Evolutionary conservation across 179 eudicot species (phyloP), one percentile per base, ranked within the genome.

Genomic region (Beta lomatogona): DNA sequence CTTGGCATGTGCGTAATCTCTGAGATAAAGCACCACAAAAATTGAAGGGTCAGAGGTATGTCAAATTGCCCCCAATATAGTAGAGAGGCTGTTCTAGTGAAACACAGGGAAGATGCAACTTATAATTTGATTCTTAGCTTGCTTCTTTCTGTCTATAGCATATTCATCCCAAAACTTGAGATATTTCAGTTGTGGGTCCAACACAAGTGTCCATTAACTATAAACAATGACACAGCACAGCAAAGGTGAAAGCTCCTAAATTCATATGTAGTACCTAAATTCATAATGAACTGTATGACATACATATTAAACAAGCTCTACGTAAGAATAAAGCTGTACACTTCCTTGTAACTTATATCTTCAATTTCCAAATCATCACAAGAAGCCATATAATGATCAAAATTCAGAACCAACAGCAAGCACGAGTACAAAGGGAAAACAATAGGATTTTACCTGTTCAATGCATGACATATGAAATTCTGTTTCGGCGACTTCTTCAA

Each of bases 1-100:
- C 91, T 78, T 88, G 91, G 88, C 97, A 93, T 14, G 94, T 88
- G 71, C 89, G 81, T 73, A 96, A 73, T 86, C 99, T 93, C 99
- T 96, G 83, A 83, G 73, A 83, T 44, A 79, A 77, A 71, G 53
- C 64, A 78, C 41, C 58, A 46, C 48, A 10, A 61, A 70, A 69
- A 68, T 15, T 61, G 36, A 78, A 48, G 11, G 59, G 65, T 59
- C 44, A 78, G 59, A 71, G 14, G 11, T 21, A 48, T 52, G n/a
- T 15, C 18, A 36, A 28, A 55, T 18, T 25, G 22, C 63, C 77
- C 22, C 31, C 22, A 53, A 44, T 46, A 48, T 4, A 1, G 50
- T 46, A 41, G 50, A 68, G 72, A 68, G 50, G 21, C 15, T 41
- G 57, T 71, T 48, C 28, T 11, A 1, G 31, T 50, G 31, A 48